A percentile compares a stretch with the other conserved stretches of the same genome.
Evolutionary conservation across 2,329 filamentous ascomycete genomes (phyloP).

Genomic region (Scytalidium lignicola): DNA sequence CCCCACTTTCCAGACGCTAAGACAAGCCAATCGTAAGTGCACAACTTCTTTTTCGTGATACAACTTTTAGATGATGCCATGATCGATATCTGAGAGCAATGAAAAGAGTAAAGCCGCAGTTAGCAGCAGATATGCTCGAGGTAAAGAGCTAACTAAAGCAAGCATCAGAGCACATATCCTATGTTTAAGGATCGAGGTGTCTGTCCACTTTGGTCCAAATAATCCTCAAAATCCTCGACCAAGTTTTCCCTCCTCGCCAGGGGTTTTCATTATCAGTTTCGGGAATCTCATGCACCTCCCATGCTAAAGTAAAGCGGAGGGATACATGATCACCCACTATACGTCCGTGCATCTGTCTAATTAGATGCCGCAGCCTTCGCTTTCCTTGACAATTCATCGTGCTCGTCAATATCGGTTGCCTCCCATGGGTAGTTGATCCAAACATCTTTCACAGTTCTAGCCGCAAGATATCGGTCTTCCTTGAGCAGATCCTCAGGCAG

Average conservation of each 20-base stretch:
- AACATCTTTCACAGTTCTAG: conserved; percentile 82
- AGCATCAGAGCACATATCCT: neutral
- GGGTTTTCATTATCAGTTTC: neutral
- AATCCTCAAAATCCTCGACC: neutral
- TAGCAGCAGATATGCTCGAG: neutral
- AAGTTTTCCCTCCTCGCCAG: neutral
- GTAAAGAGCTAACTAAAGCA: neutral
- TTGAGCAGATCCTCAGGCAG: conserved; percentile 74
- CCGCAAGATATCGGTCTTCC: conserved; percentile 72
- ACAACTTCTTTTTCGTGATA: neutral
- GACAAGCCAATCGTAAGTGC: neutral
- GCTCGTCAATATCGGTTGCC: conserved; percentile 87
- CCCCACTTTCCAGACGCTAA: neutral
- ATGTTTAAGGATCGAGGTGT: neutral
- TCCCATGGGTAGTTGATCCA: conserved; percentile 99
- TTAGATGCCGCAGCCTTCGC: conserved; percentile 9
- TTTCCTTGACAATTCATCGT: conserved; percentile 62
- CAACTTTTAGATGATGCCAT: neutral
- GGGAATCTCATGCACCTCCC: neutral
- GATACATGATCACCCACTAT: neutral
- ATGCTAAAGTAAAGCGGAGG: neutral
- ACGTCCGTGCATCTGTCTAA: neutral
- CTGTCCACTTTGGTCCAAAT: neutral
- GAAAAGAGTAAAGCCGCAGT: neutral
- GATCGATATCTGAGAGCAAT: neutral